Percentiles rank a stretch among this genome's conserved stretches.
These are phyloP conservation scores for Xerocomus nothofagi DNA, from an alignment of 1,284 basidiomycete genomes.

Conservation along the genomic window DNA sequence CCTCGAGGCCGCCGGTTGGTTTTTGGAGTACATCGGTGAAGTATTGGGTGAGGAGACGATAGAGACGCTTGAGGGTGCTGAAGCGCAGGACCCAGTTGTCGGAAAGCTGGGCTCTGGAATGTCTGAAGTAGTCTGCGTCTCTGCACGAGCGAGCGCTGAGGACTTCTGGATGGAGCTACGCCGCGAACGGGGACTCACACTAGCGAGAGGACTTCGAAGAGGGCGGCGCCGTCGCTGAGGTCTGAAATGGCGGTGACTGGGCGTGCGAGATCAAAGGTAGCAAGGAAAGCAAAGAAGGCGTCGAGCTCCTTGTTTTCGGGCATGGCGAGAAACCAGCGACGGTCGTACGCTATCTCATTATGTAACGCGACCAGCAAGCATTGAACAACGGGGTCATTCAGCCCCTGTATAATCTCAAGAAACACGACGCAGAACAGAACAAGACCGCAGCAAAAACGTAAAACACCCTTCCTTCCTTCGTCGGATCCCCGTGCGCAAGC, in stretches of 20 bases:
- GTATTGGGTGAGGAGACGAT: slow-evolving; percentile 86
- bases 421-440: slow-evolving; percentile 36
- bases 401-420: slow-evolving; percentile 43
- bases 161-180: neutral
- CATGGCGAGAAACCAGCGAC: slow-evolving; percentile 36
- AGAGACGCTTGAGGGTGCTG: slow-evolving; percentile 79
- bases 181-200: slow-evolving; percentile 55
- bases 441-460: slow-evolving; percentile 70
- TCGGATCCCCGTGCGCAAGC: slow-evolving; percentile 61
- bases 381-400: too few relatives aligned
- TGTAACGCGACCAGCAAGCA: slow-evolving; percentile 23
- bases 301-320: slow-evolving; percentile 63
- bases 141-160: slow-evolving; percentile 42
- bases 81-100: slow-evolving; percentile 93
- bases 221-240: slow-evolving; percentile 71
- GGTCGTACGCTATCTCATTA: slow-evolving; percentile 29
- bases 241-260: slow-evolving; percentile 62
- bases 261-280: slow-evolving; percentile 66
- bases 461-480: slow-evolving; percentile 79
- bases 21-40: slow-evolving; percentile 78
- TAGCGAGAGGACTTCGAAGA: slow-evolving; percentile 69
- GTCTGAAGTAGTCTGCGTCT: slow-evolving; percentile 78
- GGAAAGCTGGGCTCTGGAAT: slow-evolving; percentile 55
- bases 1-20: slow-evolving; percentile 68
- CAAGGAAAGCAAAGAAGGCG: slow-evolving; percentile 77